Conservation (phyloP, 768 basidiomycete genomes). For the Serendipita sp. region DNA sequence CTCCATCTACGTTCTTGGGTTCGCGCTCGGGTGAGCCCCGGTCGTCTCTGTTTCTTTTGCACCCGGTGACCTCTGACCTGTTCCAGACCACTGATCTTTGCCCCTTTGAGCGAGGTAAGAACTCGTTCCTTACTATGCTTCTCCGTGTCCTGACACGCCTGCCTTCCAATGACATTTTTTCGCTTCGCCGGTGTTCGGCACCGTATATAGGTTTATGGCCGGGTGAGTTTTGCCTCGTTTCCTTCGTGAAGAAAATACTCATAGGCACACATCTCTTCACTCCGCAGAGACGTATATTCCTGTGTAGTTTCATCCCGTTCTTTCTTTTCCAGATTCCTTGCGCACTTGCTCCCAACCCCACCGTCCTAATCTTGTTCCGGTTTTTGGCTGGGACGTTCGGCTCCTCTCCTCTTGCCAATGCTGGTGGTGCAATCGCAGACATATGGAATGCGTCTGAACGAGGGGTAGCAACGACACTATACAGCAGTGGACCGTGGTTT, state of each 20-base stretch:
- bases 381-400: slow-evolving; percentile 44
- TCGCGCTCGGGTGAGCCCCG: slow-evolving; percentile 35
- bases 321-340: slow-evolving; percentile 39
- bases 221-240: too few relatives aligned
- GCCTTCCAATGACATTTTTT: background rate
- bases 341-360: slow-evolving; percentile 32
- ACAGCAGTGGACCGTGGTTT: slow-evolving; percentile 39
- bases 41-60: too few relatives aligned
- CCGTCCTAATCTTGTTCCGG: slow-evolving; percentile 35
- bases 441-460: slow-evolving; percentile 46
- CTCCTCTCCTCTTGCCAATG: slow-evolving; percentile 30
- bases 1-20: slow-evolving; percentile 47
- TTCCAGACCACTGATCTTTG: slow-evolving; percentile 35
- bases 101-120: slow-evolving; percentile 40
- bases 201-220: slow-evolving; percentile 32
- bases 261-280: background rate
- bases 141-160: too few relatives aligned
- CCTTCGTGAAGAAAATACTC: too few relatives aligned
- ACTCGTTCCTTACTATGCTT: background rate
- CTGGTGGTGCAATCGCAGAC: slow-evolving; percentile 36
- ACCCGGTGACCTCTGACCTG: background rate
- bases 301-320: slow-evolving; percentile 36
- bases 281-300: slow-evolving; percentile 35
- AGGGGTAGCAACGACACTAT: slow-evolving; percentile 43
- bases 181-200: background rate